Evolutionary conservation across 139 green algal species (phyloP), one percentile per base, ranked within the genome.

Genomic region (Yamagishiella unicocca): DNA sequence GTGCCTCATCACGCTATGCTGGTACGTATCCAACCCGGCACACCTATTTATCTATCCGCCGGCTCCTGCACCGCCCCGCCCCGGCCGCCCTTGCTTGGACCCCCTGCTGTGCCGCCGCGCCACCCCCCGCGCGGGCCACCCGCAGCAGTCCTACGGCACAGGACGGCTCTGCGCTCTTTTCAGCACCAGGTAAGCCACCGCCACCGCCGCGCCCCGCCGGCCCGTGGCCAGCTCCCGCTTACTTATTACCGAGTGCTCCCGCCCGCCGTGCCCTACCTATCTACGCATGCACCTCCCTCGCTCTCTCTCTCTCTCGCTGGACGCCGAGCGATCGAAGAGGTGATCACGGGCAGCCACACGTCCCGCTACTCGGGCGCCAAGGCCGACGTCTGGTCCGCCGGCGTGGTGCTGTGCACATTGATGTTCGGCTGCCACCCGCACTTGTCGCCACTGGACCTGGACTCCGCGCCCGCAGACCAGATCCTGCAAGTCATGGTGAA

Each of bases 401-500:
- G 72, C 42, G 72, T 80, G 42, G 72, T 80, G 76, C 55, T 72
- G 76, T 70, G 33, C 54, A 70, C 37, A n/a, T 53, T 72, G 66
- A 33, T 79, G 67, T 54, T 79, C 45, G 68, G 68, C 68, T 76
- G 68, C 68, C 68, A 76, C 37, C 68, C 68, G 68, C 68, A 76
- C 68, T 37, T 76, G 35, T 8, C 37, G 35, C 12, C 17, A 1
- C 35, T 19, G 6, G 68, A 76, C 37, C 68, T 76, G 68, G 68
- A 76, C 68, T 4, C 4, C 8, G 19, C 68, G 37, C 68, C 37
- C 1, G 37, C 22, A 1, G 37, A 50, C 37, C 68, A 76, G 68
- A 50, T 76, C 17, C 68, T 46, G 35, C 4, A n/a, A 2, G 40
- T 76, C 35, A 22, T 76, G 19, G 4, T 14, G 4, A 76, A 76